These are phyloP conservation scores for Diplodia seriata DNA, from an alignment of 2,329 filamentous ascomycete species.

Conservation along the genomic window DNA sequence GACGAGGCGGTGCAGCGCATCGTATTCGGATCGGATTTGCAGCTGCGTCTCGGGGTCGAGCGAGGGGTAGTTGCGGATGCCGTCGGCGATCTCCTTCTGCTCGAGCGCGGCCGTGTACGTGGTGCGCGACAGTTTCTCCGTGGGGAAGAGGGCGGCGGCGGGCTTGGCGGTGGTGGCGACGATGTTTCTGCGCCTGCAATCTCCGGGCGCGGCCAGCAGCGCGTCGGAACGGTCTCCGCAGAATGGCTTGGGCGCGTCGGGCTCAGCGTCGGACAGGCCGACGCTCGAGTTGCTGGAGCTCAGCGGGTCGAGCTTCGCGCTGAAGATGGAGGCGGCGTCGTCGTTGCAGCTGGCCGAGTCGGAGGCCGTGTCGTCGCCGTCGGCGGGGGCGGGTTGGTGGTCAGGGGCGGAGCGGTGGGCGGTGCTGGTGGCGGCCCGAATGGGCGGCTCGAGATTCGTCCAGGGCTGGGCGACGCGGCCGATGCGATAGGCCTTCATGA, in stretches of 20 bases:
- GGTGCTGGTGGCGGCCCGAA: conserved; percentile 53
- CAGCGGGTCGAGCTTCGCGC: conserved; percentile 8
- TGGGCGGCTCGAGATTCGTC: conserved; percentile 66
- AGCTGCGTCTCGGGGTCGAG: conserved; percentile 62
- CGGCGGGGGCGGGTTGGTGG: conserved; percentile 36
- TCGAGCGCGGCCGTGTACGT: conserved; percentile 46
- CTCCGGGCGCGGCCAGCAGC: neutral
- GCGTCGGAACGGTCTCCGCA: too few species aligned
- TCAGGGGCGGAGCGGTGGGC: conserved; percentile 45
- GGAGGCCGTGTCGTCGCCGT: conserved; percentile 16
- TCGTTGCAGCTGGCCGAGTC: neutral
- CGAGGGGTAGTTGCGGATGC: conserved; percentile 56
- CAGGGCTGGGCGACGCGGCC: conserved; percentile 63
- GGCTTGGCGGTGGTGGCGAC: neutral
- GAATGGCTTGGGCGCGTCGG: neutral
- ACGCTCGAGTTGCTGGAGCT: conserved; percentile 28
- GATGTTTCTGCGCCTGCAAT: neutral
- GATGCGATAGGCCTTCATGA: conserved; percentile 67
- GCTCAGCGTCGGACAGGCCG: conserved; percentile 8
- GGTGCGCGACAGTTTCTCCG: conserved; percentile 38
- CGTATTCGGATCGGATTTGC: conserved; percentile 63
- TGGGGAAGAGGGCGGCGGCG: conserved; percentile 33
- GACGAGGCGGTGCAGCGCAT: conserved; percentile 62
- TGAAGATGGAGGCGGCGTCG: conserved; percentile 16
- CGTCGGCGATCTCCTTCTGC: conserved; percentile 48